Evolutionary conservation across 2,329 filamentous ascomycete genomes (phyloP).

Genomic region (Penicillium concentricum): DNA sequence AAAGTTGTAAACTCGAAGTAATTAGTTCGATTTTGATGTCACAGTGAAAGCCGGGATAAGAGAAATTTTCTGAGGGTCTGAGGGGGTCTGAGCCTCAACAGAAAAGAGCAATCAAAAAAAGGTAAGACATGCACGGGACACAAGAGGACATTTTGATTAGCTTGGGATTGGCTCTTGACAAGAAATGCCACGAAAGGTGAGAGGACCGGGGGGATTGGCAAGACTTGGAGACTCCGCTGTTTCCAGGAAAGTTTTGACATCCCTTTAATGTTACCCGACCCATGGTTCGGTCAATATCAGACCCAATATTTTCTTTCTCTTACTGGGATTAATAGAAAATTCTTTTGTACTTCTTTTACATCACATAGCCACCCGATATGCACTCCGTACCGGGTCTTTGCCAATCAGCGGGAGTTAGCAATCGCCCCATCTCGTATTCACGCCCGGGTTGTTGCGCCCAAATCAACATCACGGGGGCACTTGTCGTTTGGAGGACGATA

Average conservation of each 20-base stretch:
- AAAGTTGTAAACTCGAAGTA: background rate
- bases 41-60: background rate
- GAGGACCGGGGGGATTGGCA: too few species aligned
- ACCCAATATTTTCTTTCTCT: background rate
- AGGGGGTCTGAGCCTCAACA: slow-evolving; percentile 4
- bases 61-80: background rate
- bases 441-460: slow-evolving; percentile 10
- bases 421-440: slow-evolving; percentile 18
- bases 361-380: too few species aligned
- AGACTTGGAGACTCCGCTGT: background rate
- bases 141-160: slow-evolving; percentile 3
- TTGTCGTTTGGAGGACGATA: background rate
- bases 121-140: slow-evolving; percentile 5
- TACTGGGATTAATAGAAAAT: too few species aligned
- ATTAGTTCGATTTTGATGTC: background rate
- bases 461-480: slow-evolving; percentile 11
- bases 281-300: background rate
- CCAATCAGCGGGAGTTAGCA: slow-evolving; percentile 13
- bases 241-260: background rate
- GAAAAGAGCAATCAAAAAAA: slow-evolving; percentile 1
- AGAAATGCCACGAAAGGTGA: too few species aligned
- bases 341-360: too few species aligned
- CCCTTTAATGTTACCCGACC: background rate
- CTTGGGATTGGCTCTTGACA: background rate
- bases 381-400: too few species aligned